Conservation (phyloP, 306 rosid species). For the Luffa acutangula region DNA sequence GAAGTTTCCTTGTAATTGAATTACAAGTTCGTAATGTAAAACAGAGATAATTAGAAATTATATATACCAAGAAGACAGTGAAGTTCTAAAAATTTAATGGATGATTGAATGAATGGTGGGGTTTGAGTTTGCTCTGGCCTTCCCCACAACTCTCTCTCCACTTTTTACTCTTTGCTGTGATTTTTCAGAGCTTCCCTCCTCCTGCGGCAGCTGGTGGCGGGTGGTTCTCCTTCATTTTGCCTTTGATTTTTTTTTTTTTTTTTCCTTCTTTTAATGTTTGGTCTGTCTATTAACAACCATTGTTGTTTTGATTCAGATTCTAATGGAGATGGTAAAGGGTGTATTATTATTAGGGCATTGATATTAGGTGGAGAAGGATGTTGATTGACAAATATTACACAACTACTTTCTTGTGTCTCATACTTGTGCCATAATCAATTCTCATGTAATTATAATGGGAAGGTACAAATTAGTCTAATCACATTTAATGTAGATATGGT, state of each 20-base stretch:
- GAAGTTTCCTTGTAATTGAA: conserved; percentile 3
- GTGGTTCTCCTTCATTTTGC: conserved; percentile 2
- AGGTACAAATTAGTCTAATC: neutral
- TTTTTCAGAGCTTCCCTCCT: conserved; percentile 11
- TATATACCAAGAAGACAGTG: neutral
- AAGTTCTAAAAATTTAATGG: neutral
- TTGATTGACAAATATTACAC: neutral
- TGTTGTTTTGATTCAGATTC: neutral
- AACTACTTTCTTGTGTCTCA: neutral
- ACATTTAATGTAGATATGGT: neutral
- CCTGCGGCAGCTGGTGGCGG: conserved; percentile 14
- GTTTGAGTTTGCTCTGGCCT: conserved; percentile 27
- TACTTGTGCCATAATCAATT: neutral
- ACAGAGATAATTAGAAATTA: neutral
- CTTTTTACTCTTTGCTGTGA: conserved; percentile 38
- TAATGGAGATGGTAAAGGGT: neutral
- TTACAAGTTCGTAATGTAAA: neutral
- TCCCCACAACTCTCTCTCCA: conserved; percentile 36
- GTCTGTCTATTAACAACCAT: neutral
- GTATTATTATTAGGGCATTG: neutral
- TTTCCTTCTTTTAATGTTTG: neutral
- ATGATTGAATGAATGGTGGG: conserved; percentile 8
- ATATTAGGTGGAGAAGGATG: conserved; percentile 1
- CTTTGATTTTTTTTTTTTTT: neutral
- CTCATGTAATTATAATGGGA: neutral